Evolutionary conservation across 345 rosid genomes (phyloP).

Genomic region (Isatis tinctoria): DNA sequence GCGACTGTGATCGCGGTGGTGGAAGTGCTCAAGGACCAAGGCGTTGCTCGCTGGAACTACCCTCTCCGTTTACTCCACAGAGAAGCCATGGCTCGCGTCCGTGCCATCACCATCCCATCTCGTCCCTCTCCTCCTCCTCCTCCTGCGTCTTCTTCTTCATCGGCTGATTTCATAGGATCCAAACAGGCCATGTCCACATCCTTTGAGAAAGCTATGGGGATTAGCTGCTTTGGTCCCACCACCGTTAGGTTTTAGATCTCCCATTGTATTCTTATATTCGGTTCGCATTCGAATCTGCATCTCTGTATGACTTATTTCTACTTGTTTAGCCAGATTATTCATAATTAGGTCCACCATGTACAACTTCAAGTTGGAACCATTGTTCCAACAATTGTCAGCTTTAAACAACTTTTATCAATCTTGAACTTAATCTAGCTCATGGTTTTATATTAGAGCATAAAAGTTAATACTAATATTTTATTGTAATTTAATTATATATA

Average conservation of each 20-base stretch:
- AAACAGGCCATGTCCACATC: slow-evolving; percentile 19
- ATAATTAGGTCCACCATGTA: not conserved
- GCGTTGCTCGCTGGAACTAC: slow-evolving; percentile 64
- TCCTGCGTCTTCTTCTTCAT: slow-evolving; percentile 1
- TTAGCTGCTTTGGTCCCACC: slow-evolving; percentile 49
- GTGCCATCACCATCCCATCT: slow-evolving; percentile 17
- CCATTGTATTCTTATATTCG: not conserved
- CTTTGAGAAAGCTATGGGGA: slow-evolving; percentile 34
- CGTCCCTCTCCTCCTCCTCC: slow-evolving; percentile 13
- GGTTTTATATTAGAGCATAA: not conserved
- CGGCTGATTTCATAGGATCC: slow-evolving; percentile 16
- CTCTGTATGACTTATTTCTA: not conserved
- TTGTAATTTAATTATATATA: no score
- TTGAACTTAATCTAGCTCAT: not conserved
- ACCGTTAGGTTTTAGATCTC: slow-evolving; percentile 34
- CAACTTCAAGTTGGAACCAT: not conserved
- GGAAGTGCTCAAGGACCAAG: slow-evolving; percentile 74
- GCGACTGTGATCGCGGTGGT: slow-evolving; percentile 58
- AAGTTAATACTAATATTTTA: no score
- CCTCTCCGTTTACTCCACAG: slow-evolving; percentile 42
- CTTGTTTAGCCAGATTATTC: not conserved
- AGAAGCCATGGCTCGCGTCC: slow-evolving; percentile 38
- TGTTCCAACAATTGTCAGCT: not conserved
- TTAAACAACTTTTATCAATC: not conserved
- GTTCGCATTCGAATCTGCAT: not conserved